A percentile compares a stretch with the other conserved stretches of the same genome.
Evolutionary conservation across 1,284 basidiomycete species (phyloP).

Genomic region (Cryptococcus sp.): DNA sequence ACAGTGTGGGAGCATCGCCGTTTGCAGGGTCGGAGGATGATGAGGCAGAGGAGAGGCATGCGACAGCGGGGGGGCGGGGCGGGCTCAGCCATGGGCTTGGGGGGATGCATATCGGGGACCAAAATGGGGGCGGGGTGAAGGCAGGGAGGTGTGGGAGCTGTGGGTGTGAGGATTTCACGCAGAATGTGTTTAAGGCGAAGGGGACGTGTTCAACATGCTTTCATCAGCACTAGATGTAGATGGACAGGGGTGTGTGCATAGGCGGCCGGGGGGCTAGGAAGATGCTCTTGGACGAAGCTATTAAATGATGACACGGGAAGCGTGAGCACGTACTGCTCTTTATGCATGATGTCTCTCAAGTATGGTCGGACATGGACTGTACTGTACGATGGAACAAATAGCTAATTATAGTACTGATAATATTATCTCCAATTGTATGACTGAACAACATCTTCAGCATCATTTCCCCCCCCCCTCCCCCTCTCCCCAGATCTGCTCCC

Average conservation of each 20-base stretch:
- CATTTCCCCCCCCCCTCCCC: too few relatives aligned
- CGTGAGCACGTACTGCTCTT: too few relatives aligned
- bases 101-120: constrained; percentile 47
- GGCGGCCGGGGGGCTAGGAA: neutral
- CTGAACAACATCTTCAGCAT: too few relatives aligned
- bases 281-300: neutral
- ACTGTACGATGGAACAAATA: too few relatives aligned
- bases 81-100: constrained; percentile 21
- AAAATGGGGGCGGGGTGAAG: constrained; percentile 57
- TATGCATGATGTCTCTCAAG: too few relatives aligned
- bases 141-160: constrained; percentile 37
- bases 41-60: constrained; percentile 4
- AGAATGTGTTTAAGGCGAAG: constrained; percentile 61
- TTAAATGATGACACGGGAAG: too few relatives aligned
- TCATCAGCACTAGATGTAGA: constrained; percentile 37
- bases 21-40: constrained; percentile 39
- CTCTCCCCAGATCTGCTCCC: too few relatives aligned
- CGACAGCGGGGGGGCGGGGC: neutral
- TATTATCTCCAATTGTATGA: too few relatives aligned
- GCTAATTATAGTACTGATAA: too few relatives aligned
- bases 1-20: constrained; percentile 27
- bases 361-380: too few relatives aligned
- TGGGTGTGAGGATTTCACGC: constrained; percentile 57
- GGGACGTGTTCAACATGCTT: constrained; percentile 64
- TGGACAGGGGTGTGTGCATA: neutral